phyloP scores from a whole-genome alignment of 2,329 filamentous ascomycete genomes.

The Penicillium oxalicum region DNA sequence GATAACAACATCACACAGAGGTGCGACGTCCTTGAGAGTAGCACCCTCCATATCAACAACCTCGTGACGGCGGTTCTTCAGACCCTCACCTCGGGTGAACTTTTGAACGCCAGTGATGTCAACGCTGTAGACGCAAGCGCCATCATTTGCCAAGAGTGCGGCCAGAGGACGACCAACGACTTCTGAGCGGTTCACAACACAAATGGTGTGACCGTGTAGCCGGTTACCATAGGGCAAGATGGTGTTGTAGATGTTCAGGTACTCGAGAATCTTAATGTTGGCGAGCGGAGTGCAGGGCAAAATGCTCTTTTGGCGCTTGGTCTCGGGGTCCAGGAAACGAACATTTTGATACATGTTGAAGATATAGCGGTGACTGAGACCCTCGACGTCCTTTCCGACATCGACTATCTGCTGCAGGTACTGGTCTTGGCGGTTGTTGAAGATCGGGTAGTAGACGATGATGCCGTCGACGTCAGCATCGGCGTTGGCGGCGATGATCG shows the following conservation, averaged over 20 bases:
- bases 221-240: slow-evolving; percentile 90
- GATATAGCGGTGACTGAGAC: slow-evolving; percentile 85
- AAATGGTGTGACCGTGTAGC: slow-evolving; percentile 87
- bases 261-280: slow-evolving; percentile 93
- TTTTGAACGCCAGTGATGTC: slow-evolving; percentile 87
- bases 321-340: slow-evolving; percentile 72
- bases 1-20: slow-evolving; percentile 89
- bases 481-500: slow-evolving; percentile 75
- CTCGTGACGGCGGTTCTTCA: slow-evolving; percentile 79
- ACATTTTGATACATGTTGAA: slow-evolving; percentile 99
- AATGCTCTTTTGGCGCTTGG: slow-evolving; percentile 73
- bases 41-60: slow-evolving; percentile 77
- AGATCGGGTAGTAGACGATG: slow-evolving; percentile 98
- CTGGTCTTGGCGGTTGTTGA: slow-evolving; percentile 81
- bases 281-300: slow-evolving; percentile 93
- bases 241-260: slow-evolving; percentile 93
- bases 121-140: slow-evolving; percentile 89
- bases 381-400: slow-evolving; percentile 89
- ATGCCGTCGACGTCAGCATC: slow-evolving; percentile 76
- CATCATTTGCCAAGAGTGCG: slow-evolving; percentile 90
- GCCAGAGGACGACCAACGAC: slow-evolving; percentile 91
- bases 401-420: slow-evolving; percentile 94
- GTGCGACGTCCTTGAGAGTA: slow-evolving; percentile 72
- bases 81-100: slow-evolving; percentile 82
- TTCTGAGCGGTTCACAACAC: slow-evolving; percentile 92